phyloP scores from a whole-genome alignment of 768 basidiomycete species.

The Cystofilobasidium bisporidii region DNA sequence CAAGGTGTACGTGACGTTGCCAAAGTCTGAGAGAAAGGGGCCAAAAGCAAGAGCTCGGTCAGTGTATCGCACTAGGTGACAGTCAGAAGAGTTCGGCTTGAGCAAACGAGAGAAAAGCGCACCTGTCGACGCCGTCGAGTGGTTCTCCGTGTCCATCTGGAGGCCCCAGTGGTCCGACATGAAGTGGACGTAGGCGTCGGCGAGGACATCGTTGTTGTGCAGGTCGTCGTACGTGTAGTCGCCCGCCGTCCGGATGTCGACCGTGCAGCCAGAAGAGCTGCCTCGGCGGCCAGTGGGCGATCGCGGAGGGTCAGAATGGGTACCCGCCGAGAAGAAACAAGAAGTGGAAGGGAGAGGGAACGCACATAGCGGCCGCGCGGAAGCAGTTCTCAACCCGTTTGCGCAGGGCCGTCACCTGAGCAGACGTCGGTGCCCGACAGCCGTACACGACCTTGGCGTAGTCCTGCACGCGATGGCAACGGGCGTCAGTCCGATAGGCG shows the following conservation, averaged over 20 bases:
- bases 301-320: not conserved
- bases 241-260: constrained; percentile 4
- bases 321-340: not conserved
- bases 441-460: constrained; percentile 3
- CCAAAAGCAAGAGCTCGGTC: too few species aligned
- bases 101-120: not conserved
- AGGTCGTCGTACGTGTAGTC: constrained; percentile 20
- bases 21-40: not conserved
- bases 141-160: constrained; percentile 2
- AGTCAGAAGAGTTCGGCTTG: too few species aligned
- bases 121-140: constrained; percentile 11
- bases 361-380: constrained; percentile 12
- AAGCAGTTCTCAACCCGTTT: constrained; percentile 12
- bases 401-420: not conserved
- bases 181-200: constrained; percentile 4
- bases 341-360: not conserved
- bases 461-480: not conserved
- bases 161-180: not conserved
- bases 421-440: constrained; percentile 7
- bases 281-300: not conserved
- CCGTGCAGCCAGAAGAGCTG: constrained; percentile 18
- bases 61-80: too few species aligned
- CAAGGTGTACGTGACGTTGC: constrained; percentile 18
- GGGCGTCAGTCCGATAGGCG: too few species aligned
- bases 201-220: constrained; percentile 5